Percentiles rank a stretch among this genome's conserved stretches.
These are phyloP conservation scores for Apiospora koreana DNA, from an alignment of 2,329 filamentous ascomycete genomes.

Conservation along the genomic window DNA sequence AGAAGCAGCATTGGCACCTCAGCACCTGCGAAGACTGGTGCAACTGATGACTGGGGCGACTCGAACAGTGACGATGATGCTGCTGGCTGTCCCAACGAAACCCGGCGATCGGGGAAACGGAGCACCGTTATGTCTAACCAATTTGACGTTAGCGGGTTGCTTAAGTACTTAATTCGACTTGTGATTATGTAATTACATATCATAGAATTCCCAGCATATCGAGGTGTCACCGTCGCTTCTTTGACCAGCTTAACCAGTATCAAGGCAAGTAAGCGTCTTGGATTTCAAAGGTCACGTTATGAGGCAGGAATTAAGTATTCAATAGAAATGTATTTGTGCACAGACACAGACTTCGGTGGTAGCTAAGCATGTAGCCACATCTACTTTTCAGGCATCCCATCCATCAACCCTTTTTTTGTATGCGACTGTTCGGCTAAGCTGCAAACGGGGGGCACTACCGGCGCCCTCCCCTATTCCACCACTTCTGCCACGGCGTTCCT, in stretches of 20 bases:
- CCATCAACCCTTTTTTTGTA: background rate
- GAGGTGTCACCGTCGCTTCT: no score
- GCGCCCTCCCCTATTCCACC: conserved; percentile 7
- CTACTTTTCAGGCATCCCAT: background rate
- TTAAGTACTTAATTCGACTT: no score
- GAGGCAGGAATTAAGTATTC: no score
- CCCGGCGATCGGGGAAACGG: background rate
- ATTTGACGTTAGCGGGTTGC: no score
- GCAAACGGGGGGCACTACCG: background rate
- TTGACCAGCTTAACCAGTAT: no score
- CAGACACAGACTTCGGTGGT: no score
- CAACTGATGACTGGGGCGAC: background rate
- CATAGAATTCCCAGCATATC: no score
- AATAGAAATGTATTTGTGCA: no score
- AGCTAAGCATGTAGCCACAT: no score
- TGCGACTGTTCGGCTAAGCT: background rate
- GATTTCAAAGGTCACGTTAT: no score
- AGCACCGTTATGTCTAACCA: background rate
- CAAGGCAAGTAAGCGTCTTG: no score
- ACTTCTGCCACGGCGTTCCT: background rate
- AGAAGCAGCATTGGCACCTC: background rate
- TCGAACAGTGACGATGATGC: background rate
- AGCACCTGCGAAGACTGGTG: background rate
- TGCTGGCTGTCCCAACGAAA: background rate
- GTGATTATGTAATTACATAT: no score